Base-by-base conservation (phyloP, 176 grass and related monocot genomes). In the Chloris gayana region DNA sequence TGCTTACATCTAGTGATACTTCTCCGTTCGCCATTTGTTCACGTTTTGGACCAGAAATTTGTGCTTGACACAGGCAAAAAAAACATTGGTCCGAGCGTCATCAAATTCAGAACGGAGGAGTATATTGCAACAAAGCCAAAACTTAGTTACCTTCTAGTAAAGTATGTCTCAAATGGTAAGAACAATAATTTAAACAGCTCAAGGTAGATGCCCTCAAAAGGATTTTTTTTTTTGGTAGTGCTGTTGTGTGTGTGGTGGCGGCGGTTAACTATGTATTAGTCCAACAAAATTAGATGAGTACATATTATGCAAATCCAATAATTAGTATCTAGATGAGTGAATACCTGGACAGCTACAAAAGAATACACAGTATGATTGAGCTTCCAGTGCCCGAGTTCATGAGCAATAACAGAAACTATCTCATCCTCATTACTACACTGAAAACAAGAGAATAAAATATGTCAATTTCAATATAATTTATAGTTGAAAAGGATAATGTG, bases 341-440 rank as follows among this genome's bases (percentile, higher is more conserved):
- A 81, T 88, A 99, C 96, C 96, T 99, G 93, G 60, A 99, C 86
- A 69, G 88, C 91, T 80, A 96, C 80, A 82, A 99, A 95, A 37
- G 93, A 91, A 89, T 96, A 99, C 33, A 95, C 70, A 27, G 88
- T 95, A 83, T 96, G 97, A 76, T 81, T 99, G 49, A 96, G 97
- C 85, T 99, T 99, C 97, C 97, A 99, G 69, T 99, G 97, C 69
- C 97, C 97, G 87, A 99, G 93, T 88, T 99, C 97, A 82, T 99
- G 97, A 59, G 90, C 97, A 88, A 99, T 91, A 56, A 99, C 97
- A 77, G 97, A 94, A 87, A 99, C 97, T 75, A 95, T 92, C 82
- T 99, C 97, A 76, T 95, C 93, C 76, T 91, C 92, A 74, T 90
- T 86, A 73, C 77, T 89, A 82, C 93, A 99, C 97, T 99, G 88